Evolutionary conservation across 2,329 filamentous ascomycete species (phyloP), one percentile per base, ranked within the genome.

Genomic region (Calonectria leucothoes): DNA sequence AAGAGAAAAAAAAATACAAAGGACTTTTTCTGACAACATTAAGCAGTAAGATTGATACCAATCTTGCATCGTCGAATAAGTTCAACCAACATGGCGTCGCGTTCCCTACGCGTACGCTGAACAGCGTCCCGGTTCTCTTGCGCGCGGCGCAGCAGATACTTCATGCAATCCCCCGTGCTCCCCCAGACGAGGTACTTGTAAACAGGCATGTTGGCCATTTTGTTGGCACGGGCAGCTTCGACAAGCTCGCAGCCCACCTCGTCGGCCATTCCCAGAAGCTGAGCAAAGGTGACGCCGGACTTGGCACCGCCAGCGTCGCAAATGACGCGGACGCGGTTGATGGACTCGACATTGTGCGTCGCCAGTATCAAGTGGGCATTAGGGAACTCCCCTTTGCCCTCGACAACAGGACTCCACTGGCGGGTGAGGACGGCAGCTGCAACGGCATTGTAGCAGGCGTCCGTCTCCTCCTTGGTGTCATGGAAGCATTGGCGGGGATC

Each of bases 191-290:
- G 85, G 79, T 94, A 94, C 85, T 94, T 94, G 85, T 91, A 93
- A 27, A 93, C 93, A n/a, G 93, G 88, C 49, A 94, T 86, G 14
- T 77, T 74, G n/a, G 78, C 66, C 20, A 77, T 71, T 68, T 77
- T 78, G 66, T 74, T 66, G 5, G 81, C 78, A 68, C 81, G 80
- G 69, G 81, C 80, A 15, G 84, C 84, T 74, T 85, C 82, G 45
- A 85, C 83, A 17, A 93, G 84, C 82, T 92, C 90, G 81, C 91
- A 93, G 82, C 93, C 95, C 66, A 98, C 92, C 82, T 98, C 96
- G 79, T 98, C 96, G 2, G 96, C 96, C 96, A 98, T 98, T 48
- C 96, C 96, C 86, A 96, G 94, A 1, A 98, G 90, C 85, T 98
- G 96, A 3, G 94, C 87, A 57, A 86, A 87, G 0, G 84, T 82